Evolutionary conservation across 83 land plant genomes (phyloP), one percentile per base, ranked within the genome.

Genomic region (Thuja plicata): DNA sequence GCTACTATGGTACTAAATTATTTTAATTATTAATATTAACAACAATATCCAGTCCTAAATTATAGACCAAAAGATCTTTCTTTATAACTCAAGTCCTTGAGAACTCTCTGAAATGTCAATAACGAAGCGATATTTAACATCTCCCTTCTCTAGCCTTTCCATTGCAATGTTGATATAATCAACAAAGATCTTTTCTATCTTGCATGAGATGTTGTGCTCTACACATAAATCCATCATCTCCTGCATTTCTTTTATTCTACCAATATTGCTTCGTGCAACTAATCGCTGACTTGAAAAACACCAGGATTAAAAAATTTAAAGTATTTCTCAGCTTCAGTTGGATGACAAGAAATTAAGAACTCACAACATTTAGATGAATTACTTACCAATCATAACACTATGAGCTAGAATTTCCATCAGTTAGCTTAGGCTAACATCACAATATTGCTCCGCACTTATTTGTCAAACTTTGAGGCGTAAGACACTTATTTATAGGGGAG

Each of bases 141-240:
- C 93, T 5, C 90, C 88, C 86, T 91, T 91, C 38, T 13, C 87
- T 21, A 92, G 86, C 37, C 93, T 78, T 27, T 89, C 92, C 92
- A 92, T 87, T 52, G 92, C 93, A 17, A 74, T 85, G 87, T 92
- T 92, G 35, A 91, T 89, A 52, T 91, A 87, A 30, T 88, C 90
- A 41, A 80, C 19, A 3, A 73, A 5, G 13, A 92, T 89, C 24
- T 66, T 57, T 70, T 92, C 93, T 4, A 91, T 76, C 19, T 82
- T 78, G 37, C 93, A 87, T 3, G 89, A 74, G 12, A 92, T 88
- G 76, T 92, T 91, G 27, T 92, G 78, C 87, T 90, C 54, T 0
- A 87, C 93, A 45, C 93, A 91, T 16, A 92, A 92, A 79, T 92
- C 89, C 54, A 92, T 35, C 93, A 92, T 92, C 77, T 92, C 92